Evolutionary conservation across 768 basidiomycete species (phyloP).

Genomic region (Pulveroboletus ravenelii): DNA sequence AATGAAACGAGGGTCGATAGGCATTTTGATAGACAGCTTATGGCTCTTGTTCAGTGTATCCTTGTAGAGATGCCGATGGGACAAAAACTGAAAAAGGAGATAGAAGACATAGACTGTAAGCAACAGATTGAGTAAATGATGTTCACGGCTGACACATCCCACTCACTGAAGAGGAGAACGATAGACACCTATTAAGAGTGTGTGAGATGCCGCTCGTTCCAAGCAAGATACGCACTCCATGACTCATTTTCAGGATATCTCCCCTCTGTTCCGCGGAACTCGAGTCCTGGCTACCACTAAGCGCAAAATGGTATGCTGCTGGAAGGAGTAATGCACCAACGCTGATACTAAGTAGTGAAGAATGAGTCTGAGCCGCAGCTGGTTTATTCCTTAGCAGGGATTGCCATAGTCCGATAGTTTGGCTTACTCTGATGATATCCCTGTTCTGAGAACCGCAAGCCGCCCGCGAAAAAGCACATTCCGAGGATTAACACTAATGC

Average conservation of each 20-base stretch:
- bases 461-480: constrained; percentile 90
- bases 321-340: constrained; percentile 77
- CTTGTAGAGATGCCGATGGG: constrained; percentile 49
- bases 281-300: constrained; percentile 22
- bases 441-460: constrained; percentile 72
- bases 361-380: constrained; percentile 67
- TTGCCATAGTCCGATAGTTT: background rate
- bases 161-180: constrained; percentile 49
- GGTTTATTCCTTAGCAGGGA: constrained; percentile 4
- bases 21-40: constrained; percentile 32
- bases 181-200: constrained; percentile 39
- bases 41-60: constrained; percentile 44
- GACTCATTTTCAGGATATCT: constrained; percentile 47
- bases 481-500: constrained; percentile 69
- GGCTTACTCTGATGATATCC: constrained; percentile 68
- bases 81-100: constrained; percentile 54
- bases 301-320: constrained; percentile 70
- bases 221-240: constrained; percentile 37
- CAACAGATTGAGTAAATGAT: background rate
- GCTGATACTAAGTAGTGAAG: constrained; percentile 70
- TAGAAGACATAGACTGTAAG: constrained; percentile 45
- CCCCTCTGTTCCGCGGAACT: constrained; percentile 31
- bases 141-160: background rate
- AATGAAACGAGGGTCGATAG: constrained; percentile 27
- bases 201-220: background rate